These are phyloP conservation scores for Trichoderma sp. DNA, from an alignment of 2,329 filamentous ascomycete genomes.

Conservation along the genomic window DNA sequence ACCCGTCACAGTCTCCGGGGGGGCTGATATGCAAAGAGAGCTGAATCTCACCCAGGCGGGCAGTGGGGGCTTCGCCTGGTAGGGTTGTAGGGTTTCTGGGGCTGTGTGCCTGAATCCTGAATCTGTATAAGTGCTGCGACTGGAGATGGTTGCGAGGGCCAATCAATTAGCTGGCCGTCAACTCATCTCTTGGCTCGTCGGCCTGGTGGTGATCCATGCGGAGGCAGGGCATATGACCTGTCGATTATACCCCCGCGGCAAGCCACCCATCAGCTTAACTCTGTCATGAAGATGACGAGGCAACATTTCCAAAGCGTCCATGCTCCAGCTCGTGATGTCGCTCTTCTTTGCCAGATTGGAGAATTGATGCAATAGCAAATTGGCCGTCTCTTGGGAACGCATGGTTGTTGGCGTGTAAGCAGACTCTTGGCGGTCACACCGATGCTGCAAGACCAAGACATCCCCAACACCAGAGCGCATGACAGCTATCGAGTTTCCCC, in stretches of 20 bases:
- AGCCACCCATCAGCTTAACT: not conserved
- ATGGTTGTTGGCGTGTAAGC: not conserved
- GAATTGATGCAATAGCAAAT: not conserved
- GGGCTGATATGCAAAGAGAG: not conserved
- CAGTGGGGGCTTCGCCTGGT: not conserved
- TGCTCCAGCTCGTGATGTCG: not conserved
- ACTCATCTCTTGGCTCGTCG: not conserved
- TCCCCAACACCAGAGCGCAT: not conserved
- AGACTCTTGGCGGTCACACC: slow-evolving; percentile 9
- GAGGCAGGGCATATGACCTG: slow-evolving; percentile 15
- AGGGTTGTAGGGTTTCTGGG: not conserved
- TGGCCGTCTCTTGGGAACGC: not conserved
- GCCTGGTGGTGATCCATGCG: slow-evolving; percentile 21
- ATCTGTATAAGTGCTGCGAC: not conserved
- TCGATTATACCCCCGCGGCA: not conserved
- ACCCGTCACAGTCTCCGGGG: not conserved
- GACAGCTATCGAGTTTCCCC: not conserved
- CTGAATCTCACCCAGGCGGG: not conserved
- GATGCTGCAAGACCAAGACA: slow-evolving; percentile 21
- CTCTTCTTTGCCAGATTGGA: not conserved
- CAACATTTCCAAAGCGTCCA: slow-evolving; percentile 3
- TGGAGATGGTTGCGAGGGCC: not conserved
- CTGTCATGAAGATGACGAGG: slow-evolving; percentile 1
- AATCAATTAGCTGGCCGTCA: not conserved
- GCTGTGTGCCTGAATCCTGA: not conserved